Conservation (phyloP, 306 rosid species). For the Begonia fuchsioides region DNA sequence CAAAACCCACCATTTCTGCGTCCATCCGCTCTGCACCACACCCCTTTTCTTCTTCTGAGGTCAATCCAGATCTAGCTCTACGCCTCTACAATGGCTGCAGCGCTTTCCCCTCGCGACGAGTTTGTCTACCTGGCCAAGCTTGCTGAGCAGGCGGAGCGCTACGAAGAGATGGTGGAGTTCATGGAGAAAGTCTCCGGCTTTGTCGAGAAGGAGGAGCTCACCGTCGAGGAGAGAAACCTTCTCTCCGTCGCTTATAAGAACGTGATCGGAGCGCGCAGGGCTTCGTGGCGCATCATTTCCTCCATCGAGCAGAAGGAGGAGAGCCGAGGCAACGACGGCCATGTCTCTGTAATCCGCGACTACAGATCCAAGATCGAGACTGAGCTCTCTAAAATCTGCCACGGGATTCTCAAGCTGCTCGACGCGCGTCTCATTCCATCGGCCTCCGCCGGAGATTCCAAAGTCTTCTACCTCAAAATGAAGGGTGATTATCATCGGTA, state of each 20-base stretch:
- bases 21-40: conserved; percentile 3
- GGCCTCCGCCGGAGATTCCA: conserved; percentile 80
- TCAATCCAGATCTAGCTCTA: conserved; percentile 7
- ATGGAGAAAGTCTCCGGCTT: conserved; percentile 96
- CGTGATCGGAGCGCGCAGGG: too few species aligned
- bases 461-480: conserved; percentile 97
- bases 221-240: conserved; percentile 92
- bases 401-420: conserved; percentile 89
- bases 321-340: conserved; percentile 97
- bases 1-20: background rate
- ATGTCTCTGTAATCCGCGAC: conserved; percentile 75
- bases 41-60: background rate
- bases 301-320: too few species aligned
- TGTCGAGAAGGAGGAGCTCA: conserved; percentile 81
- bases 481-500: conserved; percentile 96
- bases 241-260: too few species aligned
- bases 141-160: too few species aligned
- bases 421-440: conserved; percentile 92
- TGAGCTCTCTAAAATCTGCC: conserved; percentile 90
- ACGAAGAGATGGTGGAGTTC: conserved; percentile 99
- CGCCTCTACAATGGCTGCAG: conserved; percentile 41
- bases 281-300: too few species aligned
- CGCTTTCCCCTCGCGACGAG: conserved; percentile 83
- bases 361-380: conserved; percentile 95
- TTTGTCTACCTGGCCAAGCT: conserved; percentile 96